Base-by-base conservation (phyloP, 164 flowering plant species). In the Buxus sempervirens region DNA sequence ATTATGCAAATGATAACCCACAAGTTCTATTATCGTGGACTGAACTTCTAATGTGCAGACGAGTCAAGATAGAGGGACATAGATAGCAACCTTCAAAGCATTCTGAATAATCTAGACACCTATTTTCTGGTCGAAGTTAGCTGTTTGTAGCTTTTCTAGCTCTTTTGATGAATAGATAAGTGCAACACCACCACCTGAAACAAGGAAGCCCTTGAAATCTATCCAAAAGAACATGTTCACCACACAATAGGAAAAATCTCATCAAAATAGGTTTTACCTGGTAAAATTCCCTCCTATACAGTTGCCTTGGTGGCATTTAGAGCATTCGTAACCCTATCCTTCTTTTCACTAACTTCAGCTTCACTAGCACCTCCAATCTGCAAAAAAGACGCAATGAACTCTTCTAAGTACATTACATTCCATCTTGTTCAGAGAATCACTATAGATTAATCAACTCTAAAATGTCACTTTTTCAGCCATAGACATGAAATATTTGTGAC, bases 351-450 rank as follows among this genome's bases (percentile, higher is more conserved):
- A 72, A 94, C 97, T 82, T 94, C 98, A 54, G 86, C 83, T 80
- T 94, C 98, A 82, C 96, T 94, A 55, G 98, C 98, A 76, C 97
- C 98, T 63, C 98, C 98, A 77, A 94, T 86, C 98, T 95, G 79
- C 63, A 78, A 72, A n/a, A n/a, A n/a, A 28, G 25, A 26, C 49
- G 36, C 22, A 21, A 21, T 2, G 22, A 55, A 26, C 22, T 55
- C 22, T 24, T 14, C 3, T 22, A 23, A 55, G 0, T 55, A 22
- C 58, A 55, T 55, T 49, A 59, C 5, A 1, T 45, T 45, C 14
- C 18, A 15, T 4, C 10, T 4, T 3, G 38, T 32, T 3, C 38
- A 32, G 38, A 3, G 3, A 3, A 32, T 32, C 7, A 3, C 7
- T 32, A 32, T n/a, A n/a, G n/a, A n/a, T n/a, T n/a, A n/a, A n/a